Base-by-base conservation (phyloP, 495 filamentous ascomycete genomes). In the Bacidia rubella region DNA sequence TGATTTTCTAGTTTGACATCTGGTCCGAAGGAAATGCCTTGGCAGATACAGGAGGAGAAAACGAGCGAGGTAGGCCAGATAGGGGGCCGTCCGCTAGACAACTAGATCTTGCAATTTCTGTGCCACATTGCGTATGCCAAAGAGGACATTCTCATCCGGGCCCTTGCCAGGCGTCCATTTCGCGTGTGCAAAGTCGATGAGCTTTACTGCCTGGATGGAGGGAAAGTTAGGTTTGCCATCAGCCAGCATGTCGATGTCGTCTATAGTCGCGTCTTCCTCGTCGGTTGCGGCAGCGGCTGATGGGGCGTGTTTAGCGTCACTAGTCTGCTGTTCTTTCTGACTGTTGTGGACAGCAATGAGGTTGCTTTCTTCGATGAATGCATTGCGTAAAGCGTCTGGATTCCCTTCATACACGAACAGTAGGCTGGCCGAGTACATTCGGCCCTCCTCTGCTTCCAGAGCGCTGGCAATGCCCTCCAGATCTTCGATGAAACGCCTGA, bases 161-260 rank as follows among this genome's bases (percentile, higher is more conserved):
- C 90, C 92, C 57, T 83, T 65, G 5, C 88, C 89, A 2, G 88
- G 87, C 2, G 78, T 82, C 86, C 86, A 98, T 24, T 70, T 67
- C 19, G 92, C 90, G 69, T 98, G 92, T 20, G 92, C 92, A 71
- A 98, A 98, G 66, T 98, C 92, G 56, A 98, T 97, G 58, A 98
- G 68, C 62, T 93, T 92, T 51, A 95, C 73, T 29, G 77, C 76
- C 62, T 85, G 86, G 20, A 93, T 80, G 59, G 81, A 80, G 0
- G 86, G 87, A 19, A 76, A 63, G n/a, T 72, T 70, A 3, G 78
- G 72, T 45, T 84, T 70, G 12, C 79, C 83, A 0, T 84, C 84
- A 1, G 83, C 81, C 11, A 82, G 80, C 0, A 83, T 79, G 1
- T 76, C 78, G 1, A 81, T 77, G 2, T 73, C 71, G 0, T 76